Percentiles rank a stretch among this genome's conserved stretches.
Conservation (phyloP, 192 early-diverging fungal genomes). For the Backusella mclennaniae region DNA sequence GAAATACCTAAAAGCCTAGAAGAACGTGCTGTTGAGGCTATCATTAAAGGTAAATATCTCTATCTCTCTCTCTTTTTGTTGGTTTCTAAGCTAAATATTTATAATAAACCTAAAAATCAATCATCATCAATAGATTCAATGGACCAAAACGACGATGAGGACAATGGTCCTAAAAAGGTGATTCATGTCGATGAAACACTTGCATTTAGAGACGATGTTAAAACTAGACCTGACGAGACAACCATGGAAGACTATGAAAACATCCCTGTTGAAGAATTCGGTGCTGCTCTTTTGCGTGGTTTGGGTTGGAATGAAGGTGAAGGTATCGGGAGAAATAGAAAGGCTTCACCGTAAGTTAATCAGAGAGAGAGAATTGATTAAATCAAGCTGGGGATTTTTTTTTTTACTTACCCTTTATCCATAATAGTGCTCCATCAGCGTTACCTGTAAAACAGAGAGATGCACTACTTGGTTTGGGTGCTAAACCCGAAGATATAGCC, state of each 20-base stretch:
- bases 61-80: no score
- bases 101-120: not conserved
- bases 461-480: constrained; percentile 80
- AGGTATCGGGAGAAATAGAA: constrained; percentile 32
- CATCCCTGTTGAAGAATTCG: constrained; percentile 89
- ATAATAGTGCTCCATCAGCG: constrained; percentile 5
- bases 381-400: no score
- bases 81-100: no score
- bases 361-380: not conserved
- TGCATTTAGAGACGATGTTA: constrained; percentile 62
- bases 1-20: constrained; percentile 35
- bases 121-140: constrained; percentile 13
- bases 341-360: constrained; percentile 18
- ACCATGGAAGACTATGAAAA: constrained; percentile 77
- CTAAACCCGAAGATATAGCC: constrained; percentile 59
- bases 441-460: constrained; percentile 57
- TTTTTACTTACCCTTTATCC: not conserved
- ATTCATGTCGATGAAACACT: constrained; percentile 47
- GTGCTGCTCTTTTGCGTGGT: constrained; percentile 78
- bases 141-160: not conserved
- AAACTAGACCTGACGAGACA: constrained; percentile 60
- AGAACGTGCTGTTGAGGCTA: constrained; percentile 39
- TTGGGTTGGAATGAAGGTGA: constrained; percentile 88
- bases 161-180: constrained; percentile 22
- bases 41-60: constrained; percentile 41